phyloP scores from a whole-genome alignment of 306 rosid species.

The Trifolium repens region DNA sequence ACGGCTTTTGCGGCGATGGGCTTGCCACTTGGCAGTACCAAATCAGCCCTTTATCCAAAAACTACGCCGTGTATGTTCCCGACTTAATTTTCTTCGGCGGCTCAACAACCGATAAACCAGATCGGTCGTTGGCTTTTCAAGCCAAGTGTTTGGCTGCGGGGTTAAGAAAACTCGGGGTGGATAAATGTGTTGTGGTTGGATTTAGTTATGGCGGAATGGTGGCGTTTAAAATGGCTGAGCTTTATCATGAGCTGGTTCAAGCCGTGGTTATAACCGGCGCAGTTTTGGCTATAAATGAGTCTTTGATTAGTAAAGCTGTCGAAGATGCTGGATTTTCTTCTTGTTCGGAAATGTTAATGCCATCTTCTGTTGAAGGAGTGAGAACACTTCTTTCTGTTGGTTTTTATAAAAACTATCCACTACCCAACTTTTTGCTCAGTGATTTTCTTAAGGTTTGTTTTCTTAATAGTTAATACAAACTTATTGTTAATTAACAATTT shows the following conservation, averaged over 20 bases:
- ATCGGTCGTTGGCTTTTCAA: conserved; percentile 66
- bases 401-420: conserved; percentile 53
- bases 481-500: not conserved
- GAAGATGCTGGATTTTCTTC: conserved; percentile 58
- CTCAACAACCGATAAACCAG: conserved; percentile 58
- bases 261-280: conserved; percentile 62
- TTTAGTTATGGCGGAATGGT: conserved; percentile 88
- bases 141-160: conserved; percentile 73
- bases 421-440: conserved; percentile 59
- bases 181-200: conserved; percentile 70
- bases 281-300: conserved; percentile 53
- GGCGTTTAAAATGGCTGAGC: conserved; percentile 73
- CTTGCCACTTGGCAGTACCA: conserved; percentile 79
- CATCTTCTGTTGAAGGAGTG: conserved; percentile 54
- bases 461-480: not conserved
- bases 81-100: conserved; percentile 86
- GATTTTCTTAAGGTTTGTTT: conserved; percentile 70
- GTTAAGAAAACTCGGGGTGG: conserved; percentile 71
- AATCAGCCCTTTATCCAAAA: conserved; percentile 54
- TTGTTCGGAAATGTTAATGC: conserved; percentile 70
- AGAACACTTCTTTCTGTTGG: conserved; percentile 64
- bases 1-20: conserved; percentile 81
- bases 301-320: conserved; percentile 39
- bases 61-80: conserved; percentile 71
- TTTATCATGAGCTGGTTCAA: conserved; percentile 58